Evolutionary conservation across 108 stramenopile genomes (phyloP).

Genomic region (Mayamaea pseudoterrestris): DNA sequence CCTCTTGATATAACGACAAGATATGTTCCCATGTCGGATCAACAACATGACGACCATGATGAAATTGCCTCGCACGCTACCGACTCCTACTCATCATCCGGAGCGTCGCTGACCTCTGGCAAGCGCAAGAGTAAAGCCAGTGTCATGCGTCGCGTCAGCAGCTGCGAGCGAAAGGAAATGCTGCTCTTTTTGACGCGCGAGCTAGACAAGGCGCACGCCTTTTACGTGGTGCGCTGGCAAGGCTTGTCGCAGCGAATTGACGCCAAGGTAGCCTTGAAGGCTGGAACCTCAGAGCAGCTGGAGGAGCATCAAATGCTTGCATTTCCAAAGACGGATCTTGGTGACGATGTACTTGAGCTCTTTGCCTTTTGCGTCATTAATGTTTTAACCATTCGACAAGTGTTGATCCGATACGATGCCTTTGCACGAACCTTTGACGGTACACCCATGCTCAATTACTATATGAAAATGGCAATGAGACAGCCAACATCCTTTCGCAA

Average conservation of each 20-base stretch:
- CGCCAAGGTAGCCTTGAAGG: not conserved
- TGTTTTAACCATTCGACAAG: constrained; percentile 40
- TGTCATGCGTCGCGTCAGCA: constrained; percentile 19
- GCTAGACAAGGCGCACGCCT: constrained; percentile 17
- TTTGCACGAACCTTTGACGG: constrained; percentile 42
- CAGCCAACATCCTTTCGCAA: constrained; percentile 12
- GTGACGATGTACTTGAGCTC: constrained; percentile 46
- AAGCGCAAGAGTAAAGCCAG: not conserved
- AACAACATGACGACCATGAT: not conserved
- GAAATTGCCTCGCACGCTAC: too few relatives aligned
- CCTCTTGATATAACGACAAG: not conserved
- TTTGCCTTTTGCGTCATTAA: constrained; percentile 54
- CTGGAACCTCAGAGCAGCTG: constrained; percentile 1
- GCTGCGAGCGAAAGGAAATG: constrained; percentile 26
- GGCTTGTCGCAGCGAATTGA: constrained; percentile 8
- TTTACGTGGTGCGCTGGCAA: constrained; percentile 31
- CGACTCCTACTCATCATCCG: not conserved
- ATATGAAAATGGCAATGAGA: constrained; percentile 19
- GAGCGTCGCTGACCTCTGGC: not conserved
- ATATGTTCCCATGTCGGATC: not conserved
- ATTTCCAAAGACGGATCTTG: constrained; percentile 12
- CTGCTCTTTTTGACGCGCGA: constrained; percentile 21
- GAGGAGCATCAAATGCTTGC: too few relatives aligned
- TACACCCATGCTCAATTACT: constrained; percentile 49
- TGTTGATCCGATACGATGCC: constrained; percentile 60